Conservation (phyloP, 148 eudicot genomes). For the Spergularia bocconei region DNA sequence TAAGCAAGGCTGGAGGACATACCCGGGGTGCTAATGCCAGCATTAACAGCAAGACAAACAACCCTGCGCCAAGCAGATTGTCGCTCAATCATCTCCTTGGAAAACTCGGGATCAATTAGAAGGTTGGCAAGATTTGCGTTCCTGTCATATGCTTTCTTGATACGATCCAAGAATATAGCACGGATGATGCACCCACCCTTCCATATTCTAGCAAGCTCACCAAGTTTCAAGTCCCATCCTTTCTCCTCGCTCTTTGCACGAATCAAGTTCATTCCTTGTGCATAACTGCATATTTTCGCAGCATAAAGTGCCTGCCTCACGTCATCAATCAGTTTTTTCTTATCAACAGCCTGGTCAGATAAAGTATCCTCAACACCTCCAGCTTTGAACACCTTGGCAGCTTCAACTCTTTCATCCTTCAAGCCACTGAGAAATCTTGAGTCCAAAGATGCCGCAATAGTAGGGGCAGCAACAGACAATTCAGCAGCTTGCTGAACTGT, state of each 20-base stretch:
- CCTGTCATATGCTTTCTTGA: constrained; percentile 86
- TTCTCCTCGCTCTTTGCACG: constrained; percentile 78
- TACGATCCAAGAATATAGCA: constrained; percentile 87
- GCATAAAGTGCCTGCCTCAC: constrained; percentile 83
- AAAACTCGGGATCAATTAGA: constrained; percentile 79
- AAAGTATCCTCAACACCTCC: constrained; percentile 52
- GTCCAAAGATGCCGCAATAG: constrained; percentile 82
- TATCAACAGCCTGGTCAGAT: constrained; percentile 63
- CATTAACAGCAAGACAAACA: constrained; percentile 67
- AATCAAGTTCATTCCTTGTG: constrained; percentile 89
- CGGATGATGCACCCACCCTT: constrained; percentile 93
- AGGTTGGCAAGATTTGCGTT: constrained; percentile 71
- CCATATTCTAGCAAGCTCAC: constrained; percentile 93
- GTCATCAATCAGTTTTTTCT: constrained; percentile 67
- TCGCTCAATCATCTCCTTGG: constrained; percentile 72
- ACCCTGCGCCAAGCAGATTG: constrained; percentile 86
- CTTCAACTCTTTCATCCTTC: constrained; percentile 79
- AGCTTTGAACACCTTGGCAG: constrained; percentile 67
- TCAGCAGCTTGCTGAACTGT: constrained; percentile 97
- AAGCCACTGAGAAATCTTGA: constrained; percentile 84
- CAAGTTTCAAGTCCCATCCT: constrained; percentile 78
- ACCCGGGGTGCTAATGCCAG: constrained; percentile 90
- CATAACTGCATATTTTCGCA: constrained; percentile 82
- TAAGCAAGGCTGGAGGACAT: constrained; percentile 97
- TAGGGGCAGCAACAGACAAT: constrained; percentile 77